These are phyloP conservation scores for Colletotrichum shisoi DNA, from an alignment of 2,329 filamentous ascomycete species.

Conservation along the genomic window DNA sequence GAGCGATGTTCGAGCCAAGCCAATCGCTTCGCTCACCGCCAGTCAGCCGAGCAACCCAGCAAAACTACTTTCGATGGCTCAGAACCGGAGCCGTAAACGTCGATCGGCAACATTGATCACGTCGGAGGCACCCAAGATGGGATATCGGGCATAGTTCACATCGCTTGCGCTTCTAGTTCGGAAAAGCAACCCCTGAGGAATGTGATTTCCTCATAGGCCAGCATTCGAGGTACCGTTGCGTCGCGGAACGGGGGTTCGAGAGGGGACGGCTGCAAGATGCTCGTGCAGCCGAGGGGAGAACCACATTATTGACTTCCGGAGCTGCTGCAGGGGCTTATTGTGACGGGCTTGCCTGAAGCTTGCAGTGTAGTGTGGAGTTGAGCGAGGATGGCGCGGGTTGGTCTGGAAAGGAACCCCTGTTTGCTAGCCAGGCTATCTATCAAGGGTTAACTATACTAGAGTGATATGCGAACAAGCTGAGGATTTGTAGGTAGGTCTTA, in stretches of 20 bases:
- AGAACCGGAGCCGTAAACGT: not conserved
- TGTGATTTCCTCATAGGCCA: not conserved
- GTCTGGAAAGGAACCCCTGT: not conserved
- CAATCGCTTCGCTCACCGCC: not conserved
- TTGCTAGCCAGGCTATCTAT: not conserved
- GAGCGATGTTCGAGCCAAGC: too few species aligned
- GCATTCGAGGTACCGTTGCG: not conserved
- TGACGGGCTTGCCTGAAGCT: not conserved
- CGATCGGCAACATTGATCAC: not conserved
- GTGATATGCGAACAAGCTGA: too few species aligned
- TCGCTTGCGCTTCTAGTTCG: not conserved
- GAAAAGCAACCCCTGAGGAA: too few species aligned
- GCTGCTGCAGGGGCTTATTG: not conserved
- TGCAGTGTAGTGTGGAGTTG: not conserved
- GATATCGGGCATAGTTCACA: slow-evolving; percentile 1
- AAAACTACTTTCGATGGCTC: slow-evolving; percentile 1
- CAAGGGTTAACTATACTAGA: too few species aligned
- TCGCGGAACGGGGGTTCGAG: not conserved
- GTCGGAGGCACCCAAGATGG: not conserved
- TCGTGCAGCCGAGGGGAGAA: not conserved
- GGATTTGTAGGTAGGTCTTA: too few species aligned
- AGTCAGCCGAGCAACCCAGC: not conserved
- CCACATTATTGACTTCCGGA: not conserved
- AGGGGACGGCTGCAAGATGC: not conserved
- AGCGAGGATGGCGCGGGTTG: not conserved